Percentiles rank a stretch among this genome's conserved stretches.
Evolutionary conservation across 441 rosid genomes (phyloP).

Genomic region (Jatropha multifida): DNA sequence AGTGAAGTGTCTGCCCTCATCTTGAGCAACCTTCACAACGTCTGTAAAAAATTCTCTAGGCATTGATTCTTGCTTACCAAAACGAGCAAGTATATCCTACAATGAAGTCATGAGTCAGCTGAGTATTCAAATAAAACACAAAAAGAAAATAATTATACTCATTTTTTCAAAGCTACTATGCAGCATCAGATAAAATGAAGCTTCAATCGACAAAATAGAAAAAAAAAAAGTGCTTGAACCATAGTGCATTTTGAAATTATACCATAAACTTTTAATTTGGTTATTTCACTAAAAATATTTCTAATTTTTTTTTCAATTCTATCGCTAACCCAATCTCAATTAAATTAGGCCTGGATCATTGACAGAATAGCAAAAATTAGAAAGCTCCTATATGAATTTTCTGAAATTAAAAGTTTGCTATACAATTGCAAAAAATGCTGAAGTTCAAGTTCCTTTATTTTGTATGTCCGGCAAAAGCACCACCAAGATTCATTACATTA

Average conservation of each 20-base stretch:
- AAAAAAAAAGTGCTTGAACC: no score
- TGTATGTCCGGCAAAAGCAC: not conserved
- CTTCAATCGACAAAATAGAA: no score
- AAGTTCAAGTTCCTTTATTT: not conserved
- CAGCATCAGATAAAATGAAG: not conserved
- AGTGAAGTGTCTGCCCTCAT: conserved; percentile 83
- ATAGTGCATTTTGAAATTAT: no score
- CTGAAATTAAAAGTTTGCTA: no score
- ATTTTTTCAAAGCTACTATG: not conserved
- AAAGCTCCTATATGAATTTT: no score
- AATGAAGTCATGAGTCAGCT: conserved; percentile 12
- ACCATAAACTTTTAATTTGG: no score
- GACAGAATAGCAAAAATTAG: no score
- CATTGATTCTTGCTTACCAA: conserved; percentile 87
- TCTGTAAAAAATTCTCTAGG: conserved; percentile 89
- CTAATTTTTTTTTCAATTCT: no score
- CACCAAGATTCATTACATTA: not conserved
- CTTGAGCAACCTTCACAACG: conserved; percentile 87
- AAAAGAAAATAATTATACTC: not conserved
- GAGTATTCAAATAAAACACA: not conserved
- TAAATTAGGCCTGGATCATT: no score
- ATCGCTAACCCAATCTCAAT: no score
- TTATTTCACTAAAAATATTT: no score
- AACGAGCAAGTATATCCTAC: conserved; percentile 90
- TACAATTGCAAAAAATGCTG: no score